phyloP scores from a whole-genome alignment of 345 rosid species.

The Ceriops decandra region DNA sequence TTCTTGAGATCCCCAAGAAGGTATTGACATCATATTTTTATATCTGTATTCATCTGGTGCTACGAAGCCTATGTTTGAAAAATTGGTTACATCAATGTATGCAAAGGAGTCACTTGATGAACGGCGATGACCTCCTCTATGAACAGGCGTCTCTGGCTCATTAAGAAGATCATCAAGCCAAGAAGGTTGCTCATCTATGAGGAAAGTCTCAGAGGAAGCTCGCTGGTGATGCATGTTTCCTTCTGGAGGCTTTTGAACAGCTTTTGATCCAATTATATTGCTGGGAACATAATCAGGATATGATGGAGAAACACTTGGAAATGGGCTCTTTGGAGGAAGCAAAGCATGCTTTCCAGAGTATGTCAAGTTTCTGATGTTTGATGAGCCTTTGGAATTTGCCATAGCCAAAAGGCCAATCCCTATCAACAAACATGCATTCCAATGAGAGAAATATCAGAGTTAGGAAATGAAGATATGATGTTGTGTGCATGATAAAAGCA shows the following conservation, averaged over 20 bases:
- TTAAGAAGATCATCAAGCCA: slow-evolving; percentile 65
- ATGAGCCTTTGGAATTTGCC: slow-evolving; percentile 4
- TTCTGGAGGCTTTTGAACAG: slow-evolving; percentile 38
- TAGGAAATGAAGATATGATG: not conserved
- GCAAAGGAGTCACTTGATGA: slow-evolving; percentile 63
- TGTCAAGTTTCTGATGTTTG: slow-evolving; percentile 38
- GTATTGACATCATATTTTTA: slow-evolving; percentile 35
- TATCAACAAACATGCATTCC: slow-evolving; percentile 11
- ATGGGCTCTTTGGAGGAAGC: slow-evolving; percentile 94
- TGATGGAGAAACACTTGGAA: not conserved
- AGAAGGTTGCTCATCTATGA: slow-evolving; percentile 55
- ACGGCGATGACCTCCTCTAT: slow-evolving; percentile 49
- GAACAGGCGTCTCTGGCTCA: slow-evolving; percentile 55
- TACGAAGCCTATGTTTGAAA: slow-evolving; percentile 51
- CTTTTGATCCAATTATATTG: slow-evolving; percentile 57
- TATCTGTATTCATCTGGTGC: slow-evolving; percentile 59
- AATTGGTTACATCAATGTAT: slow-evolving; percentile 40
- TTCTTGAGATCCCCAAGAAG: slow-evolving; percentile 68
- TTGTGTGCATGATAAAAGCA: not conserved
- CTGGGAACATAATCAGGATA: slow-evolving; percentile 55
- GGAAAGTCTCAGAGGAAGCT: slow-evolving; percentile 38
- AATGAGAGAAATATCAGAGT: not conserved
- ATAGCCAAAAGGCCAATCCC: slow-evolving; percentile 29
- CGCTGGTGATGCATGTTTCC: slow-evolving; percentile 39
- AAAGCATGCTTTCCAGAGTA: slow-evolving; percentile 69